Base-by-base conservation (phyloP, 495 filamentous ascomycete genomes). In the Penicillium verhagenii region DNA sequence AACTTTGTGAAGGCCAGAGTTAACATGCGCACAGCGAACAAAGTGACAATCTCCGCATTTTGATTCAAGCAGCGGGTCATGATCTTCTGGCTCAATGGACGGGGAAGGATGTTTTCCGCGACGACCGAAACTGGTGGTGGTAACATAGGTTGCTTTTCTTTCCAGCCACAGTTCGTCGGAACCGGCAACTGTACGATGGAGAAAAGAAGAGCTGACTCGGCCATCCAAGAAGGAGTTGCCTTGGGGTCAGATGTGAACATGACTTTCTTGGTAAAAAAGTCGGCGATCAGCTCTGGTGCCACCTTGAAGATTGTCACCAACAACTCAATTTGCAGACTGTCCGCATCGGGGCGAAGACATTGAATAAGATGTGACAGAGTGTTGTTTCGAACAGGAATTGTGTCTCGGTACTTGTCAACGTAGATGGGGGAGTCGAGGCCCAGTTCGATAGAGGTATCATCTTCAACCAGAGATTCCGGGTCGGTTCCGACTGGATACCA, bases 231-330 rank as follows among this genome's bases (percentile, higher is more conserved):
- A 0, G 90, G 79, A 1, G 91, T 91, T 9, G 92, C 77, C 62
- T 96, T 97, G 0, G 94, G 92, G 23, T 97, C 95, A 46, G 95
- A 89, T 4, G 84, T 79, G 68, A 97, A 96, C 60, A 84, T 80
- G 38, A 84, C 86, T 66, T 87, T 91, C 64, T 81, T 84, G 46
- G 82, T 76, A 59, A 96, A 97, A 67, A 92, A 97, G 59, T 88
- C 82, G 10, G 91, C 85, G 5, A 96, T 82, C 18, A 97, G 72
- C 67, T 96, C 92, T 6, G 94, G 92, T 2, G 86, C 86, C 14
- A 82, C 80, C 62, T 81, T 80, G 69, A 97, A 96, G 31, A 96
- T 90, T 6, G 82, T 76, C 2, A 91, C 72, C 1, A 96, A 68
- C 4, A 99, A 75, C 59, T 96, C 87, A 54, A 86, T 86, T 67